Base-by-base conservation (phyloP, 805 yeast genomes). In the Pichia phayaonensis region DNA sequence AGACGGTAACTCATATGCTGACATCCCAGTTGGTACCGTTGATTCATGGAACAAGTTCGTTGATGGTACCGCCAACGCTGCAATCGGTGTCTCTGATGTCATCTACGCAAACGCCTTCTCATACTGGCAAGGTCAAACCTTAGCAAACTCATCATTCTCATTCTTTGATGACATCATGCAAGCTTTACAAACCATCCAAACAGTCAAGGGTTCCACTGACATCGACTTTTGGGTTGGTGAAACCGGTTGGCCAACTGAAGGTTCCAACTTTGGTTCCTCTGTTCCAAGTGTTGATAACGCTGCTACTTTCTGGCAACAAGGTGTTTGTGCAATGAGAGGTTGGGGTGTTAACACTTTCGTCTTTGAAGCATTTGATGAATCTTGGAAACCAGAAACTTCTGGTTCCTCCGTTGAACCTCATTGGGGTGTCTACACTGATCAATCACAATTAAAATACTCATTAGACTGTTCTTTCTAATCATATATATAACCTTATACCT, bases 111-210 rank as follows among this genome's bases (percentile, higher is more conserved):
- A 92, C 67, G 97, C 97, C 46, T 92, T 92, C 79, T 87, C 97
- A 10, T 92, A 90, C 83, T 92, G 98, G 98, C 98, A 92, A 75
- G 97, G 97, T 42, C 97, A 90, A 75, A 77, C 89, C 59, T 78
- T 77, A 79, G 64, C 69, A 46, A 90, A 90, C 69, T 80, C 97
- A 26, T 81, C 96, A 18, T 87, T 80, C 77, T 89, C 97, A 2
- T 92, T 90, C 84, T 80, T 89, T 59, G 97, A 90, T 68, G 97
- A 92, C 69, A 88, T 92, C 69, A 90, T 90, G 96, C 97, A 92
- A 77, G 97, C 97, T 58, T 74, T 92, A 68, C 95, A 89, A 75
- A 74, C 76, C 54, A 81, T 92, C 62, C 97, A 92, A 77, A 74
- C 88, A 59, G 70, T 79, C 61, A 90, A 92, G 77, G 97, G 96